Evolutionary conservation across 192 early-diverging fungal genomes (phyloP).

Genomic region (Phlyctochytrium bullatum): DNA sequence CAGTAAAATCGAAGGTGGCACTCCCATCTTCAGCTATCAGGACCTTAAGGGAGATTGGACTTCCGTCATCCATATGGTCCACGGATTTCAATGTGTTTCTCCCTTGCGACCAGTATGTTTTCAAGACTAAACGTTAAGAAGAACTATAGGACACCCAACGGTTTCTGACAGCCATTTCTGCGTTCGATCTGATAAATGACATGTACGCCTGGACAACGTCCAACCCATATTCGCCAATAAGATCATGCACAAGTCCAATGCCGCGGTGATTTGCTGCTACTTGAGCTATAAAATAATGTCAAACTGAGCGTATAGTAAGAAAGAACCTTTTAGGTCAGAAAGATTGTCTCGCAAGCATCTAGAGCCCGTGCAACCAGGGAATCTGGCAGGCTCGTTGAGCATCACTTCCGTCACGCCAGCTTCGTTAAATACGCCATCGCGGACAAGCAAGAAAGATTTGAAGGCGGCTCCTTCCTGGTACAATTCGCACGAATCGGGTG

Average conservation of each 20-base stretch:
- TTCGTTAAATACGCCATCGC: constrained; percentile 76
- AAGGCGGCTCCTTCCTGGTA: constrained; percentile 95
- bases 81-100: constrained; percentile 35
- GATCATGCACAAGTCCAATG: constrained; percentile 72
- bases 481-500: constrained; percentile 86
- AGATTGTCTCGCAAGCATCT: constrained; percentile 88
- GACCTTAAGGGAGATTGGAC: constrained; percentile 70
- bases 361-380: constrained; percentile 83
- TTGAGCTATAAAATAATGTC: constrained; percentile 58
- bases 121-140: constrained; percentile 52
- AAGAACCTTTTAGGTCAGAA: constrained; percentile 75
- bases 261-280: constrained; percentile 96
- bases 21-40: constrained; percentile 70
- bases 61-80: constrained; percentile 95
- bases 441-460: constrained; percentile 84
- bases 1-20: constrained; percentile 90
- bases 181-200: constrained; percentile 85
- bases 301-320: not conserved
- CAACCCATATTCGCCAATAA: constrained; percentile 84
- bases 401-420: constrained; percentile 74
- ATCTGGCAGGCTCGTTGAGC: constrained; percentile 76
- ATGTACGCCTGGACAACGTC: constrained; percentile 94
- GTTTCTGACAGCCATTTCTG: constrained; percentile 77
- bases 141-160: constrained; percentile 4
- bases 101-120: constrained; percentile 47